phyloP scores from a whole-genome alignment of 2,329 filamentous ascomycete species.

The Fusarium agapanthi region DNA sequence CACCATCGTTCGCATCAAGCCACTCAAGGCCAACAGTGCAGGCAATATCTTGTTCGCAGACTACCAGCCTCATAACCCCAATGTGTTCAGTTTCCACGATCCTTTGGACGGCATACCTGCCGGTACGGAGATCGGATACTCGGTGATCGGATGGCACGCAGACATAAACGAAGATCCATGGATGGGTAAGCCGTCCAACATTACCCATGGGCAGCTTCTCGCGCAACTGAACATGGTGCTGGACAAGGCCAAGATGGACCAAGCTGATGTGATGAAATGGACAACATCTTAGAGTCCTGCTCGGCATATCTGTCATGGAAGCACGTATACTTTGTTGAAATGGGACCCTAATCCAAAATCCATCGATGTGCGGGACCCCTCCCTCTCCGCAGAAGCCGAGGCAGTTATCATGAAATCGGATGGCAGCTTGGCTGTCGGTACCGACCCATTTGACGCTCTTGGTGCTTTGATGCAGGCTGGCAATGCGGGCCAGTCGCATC shows the following conservation, averaged over 20 bases:
- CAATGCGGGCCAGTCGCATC: not conserved
- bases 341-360: not conserved
- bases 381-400: not conserved
- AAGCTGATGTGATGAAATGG: not conserved
- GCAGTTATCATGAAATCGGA: not conserved
- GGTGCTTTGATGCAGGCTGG: not conserved
- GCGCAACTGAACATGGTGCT: not conserved
- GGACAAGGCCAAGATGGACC: not conserved
- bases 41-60: not conserved
- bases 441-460: not conserved
- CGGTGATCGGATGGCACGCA: not conserved
- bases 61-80: not conserved
- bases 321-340: not conserved
- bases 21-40: not conserved
- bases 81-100: not conserved
- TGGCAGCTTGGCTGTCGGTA: not conserved
- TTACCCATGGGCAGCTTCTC: not conserved
- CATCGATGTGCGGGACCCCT: not conserved
- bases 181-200: fast-evolving
- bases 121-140: not conserved
- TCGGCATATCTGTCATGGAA: not conserved
- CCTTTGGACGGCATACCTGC: not conserved
- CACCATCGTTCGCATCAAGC: not conserved
- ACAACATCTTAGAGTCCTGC: not conserved
- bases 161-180: not conserved